phyloP scores from a whole-genome alignment of 805 yeast genomes.

The Monosporozyma solicola region DNA sequence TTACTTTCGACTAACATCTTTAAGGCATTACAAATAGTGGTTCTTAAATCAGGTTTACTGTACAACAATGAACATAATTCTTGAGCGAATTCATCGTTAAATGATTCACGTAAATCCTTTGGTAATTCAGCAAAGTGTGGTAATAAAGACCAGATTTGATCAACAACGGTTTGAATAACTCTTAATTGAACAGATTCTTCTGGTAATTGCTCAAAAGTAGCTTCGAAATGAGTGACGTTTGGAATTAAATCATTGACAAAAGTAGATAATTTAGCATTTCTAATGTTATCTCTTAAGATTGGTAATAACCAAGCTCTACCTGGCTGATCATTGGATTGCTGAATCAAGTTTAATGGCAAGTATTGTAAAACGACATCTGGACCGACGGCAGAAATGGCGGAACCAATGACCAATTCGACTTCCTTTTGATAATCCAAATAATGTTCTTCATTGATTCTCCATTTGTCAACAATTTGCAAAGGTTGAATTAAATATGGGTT shows the following conservation, averaged over 20 bases:
- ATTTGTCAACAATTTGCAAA: conserved; percentile 66
- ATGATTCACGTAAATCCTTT: conserved; percentile 52
- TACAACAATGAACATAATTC: conserved; percentile 65
- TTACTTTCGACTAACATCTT: conserved; percentile 72
- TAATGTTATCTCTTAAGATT: conserved; percentile 74
- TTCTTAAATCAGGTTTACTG: conserved; percentile 64
- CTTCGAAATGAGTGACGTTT: conserved; percentile 44
- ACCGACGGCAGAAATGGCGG: conserved; percentile 74
- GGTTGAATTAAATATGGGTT: conserved; percentile 63
- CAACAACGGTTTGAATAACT: conserved; percentile 74
- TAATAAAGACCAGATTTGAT: conserved; percentile 85
- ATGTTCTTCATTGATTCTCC: conserved; percentile 72
- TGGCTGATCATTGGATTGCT: conserved; percentile 41
- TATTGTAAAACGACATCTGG: conserved; percentile 70
- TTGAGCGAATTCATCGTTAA: conserved; percentile 72
- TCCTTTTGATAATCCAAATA: conserved; percentile 52
- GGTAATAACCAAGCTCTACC: conserved; percentile 97
- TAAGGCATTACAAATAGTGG: conserved; percentile 74
- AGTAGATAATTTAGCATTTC: conserved; percentile 57
- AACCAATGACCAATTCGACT: conserved; percentile 71
- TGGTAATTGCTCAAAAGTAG: conserved; percentile 36
- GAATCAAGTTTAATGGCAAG: conserved; percentile 70
- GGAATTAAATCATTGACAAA: conserved; percentile 63
- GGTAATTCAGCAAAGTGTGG: conserved; percentile 89
- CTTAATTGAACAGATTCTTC: conserved; percentile 61